Percentiles rank a stretch among this genome's conserved stretches.
phyloP scores from a whole-genome alignment of 2,329 filamentous ascomycete genomes.

The Triangularia setosa region DNA sequence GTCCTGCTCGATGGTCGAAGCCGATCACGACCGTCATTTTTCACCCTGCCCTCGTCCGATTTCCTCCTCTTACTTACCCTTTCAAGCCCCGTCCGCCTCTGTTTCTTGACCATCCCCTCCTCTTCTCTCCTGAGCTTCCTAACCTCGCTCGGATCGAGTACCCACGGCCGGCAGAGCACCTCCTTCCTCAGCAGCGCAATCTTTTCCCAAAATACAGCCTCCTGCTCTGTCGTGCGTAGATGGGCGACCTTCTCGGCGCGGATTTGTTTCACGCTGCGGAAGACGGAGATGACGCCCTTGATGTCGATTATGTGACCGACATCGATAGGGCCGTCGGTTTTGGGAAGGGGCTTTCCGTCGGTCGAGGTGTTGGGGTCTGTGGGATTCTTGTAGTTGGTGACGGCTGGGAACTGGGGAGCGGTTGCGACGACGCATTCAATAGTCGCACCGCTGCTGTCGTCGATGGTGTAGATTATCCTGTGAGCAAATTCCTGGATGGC shows the following conservation, averaged over 20 bases:
- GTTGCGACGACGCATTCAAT: conserved; percentile 43
- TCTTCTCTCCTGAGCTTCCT: conserved; percentile 48
- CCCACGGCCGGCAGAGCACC: conserved; percentile 52
- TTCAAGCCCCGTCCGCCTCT: conserved; percentile 18
- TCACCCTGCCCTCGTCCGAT: background rate
- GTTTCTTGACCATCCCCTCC: conserved; percentile 28
- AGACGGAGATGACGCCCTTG: conserved; percentile 49
- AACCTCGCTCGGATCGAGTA: conserved; percentile 46
- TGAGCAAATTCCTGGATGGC: conserved; percentile 50
- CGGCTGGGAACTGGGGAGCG: background rate
- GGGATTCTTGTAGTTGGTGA: background rate
- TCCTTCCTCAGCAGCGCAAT: conserved; percentile 45
- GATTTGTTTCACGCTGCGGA: conserved; percentile 48
- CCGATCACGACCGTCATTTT: background rate
- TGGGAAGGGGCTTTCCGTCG: background rate
- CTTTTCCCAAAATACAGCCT: conserved; percentile 58
- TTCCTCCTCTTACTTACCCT: conserved; percentile 11
- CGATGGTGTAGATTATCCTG: conserved; percentile 53
- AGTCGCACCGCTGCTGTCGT: conserved; percentile 60
- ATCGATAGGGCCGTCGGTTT: conserved; percentile 36
- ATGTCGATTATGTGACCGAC: conserved; percentile 55
- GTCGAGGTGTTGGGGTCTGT: background rate
- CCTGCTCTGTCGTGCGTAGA: conserved; percentile 50
- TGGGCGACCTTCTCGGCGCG: conserved; percentile 47
- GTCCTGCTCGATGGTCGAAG: background rate